phyloP scores from a whole-genome alignment of 768 basidiomycete genomes.

The Boletales sp. region DNA sequence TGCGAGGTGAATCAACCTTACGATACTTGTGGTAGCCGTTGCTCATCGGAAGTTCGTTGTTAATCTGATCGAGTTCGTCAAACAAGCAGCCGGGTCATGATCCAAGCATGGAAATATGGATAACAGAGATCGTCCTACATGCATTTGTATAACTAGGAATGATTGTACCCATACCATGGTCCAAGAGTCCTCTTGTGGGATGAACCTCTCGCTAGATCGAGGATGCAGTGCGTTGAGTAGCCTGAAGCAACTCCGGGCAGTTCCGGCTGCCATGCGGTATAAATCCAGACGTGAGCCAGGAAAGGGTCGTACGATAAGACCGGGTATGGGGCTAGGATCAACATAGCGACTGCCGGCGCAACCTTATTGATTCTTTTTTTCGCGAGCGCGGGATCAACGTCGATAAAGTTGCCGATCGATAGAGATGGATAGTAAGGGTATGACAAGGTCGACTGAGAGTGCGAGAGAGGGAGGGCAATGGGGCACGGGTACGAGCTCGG shows the following conservation, averaged over 20 bases:
- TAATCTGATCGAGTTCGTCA: no score
- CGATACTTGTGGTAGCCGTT: no score
- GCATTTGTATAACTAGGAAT: background rate
- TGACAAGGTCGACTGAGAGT: no score
- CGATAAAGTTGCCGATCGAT: no score
- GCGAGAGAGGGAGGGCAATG: no score
- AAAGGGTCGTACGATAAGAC: conserved; percentile 66
- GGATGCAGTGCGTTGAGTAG: conserved; percentile 60
- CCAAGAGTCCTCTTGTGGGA: background rate
- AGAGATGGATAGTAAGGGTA: no score
- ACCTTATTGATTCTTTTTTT: no score
- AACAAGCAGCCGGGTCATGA: no score
- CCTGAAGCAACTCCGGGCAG: conserved; percentile 46
- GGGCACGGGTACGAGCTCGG: no score
- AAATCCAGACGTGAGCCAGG: conserved; percentile 53
- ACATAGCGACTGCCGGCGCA: background rate
- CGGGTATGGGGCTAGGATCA: conserved; percentile 69
- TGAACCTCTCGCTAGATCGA: background rate
- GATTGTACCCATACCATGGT: background rate
- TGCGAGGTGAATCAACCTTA: no score
- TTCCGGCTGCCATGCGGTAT: conserved; percentile 51
- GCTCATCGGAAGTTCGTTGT: no score
- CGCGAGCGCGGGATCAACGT: no score
- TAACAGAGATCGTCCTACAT: background rate
- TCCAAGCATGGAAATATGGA: background rate